Base-by-base conservation (phyloP, 1,284 basidiomycete species). In the Pseudozyma flocculosa region DNA sequence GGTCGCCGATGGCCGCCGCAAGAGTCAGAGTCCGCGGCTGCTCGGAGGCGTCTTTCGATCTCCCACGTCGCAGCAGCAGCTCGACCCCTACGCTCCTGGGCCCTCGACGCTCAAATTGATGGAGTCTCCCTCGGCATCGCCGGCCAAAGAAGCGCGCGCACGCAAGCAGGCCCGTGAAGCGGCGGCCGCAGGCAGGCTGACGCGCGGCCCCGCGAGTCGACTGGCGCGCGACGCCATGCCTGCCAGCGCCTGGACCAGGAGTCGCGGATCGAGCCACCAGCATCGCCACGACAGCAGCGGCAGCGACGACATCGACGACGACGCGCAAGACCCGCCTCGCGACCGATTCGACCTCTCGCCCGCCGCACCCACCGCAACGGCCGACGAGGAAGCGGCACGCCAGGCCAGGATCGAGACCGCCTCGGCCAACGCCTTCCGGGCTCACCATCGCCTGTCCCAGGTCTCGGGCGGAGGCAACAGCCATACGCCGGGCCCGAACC, bases 201-300 rank as follows among this genome's bases (percentile, higher is more conserved):
- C 19, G 3, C 32, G 32, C 8, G 32, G 32, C 32, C 7, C 7
- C 10, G 3, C 32, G 8, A 34, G 32, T 17, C 32, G 32, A 8
- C 32, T 34, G 11, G 32, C 7, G 7, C 9, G 15, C 9, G 22
- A 21, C 9, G 9, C 18, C 4, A 17, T 15, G 5, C 15, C 5
- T 22, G n/a, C 15, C 4, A 24, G 15, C 10, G 41, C 41, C 17
- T 43, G 41, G 41, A 43, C 41, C 7, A 4, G 41, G 3, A 43
- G 41, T 18, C 22, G 41, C 17, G 41, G 23, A 15, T 26, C 41
- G 23, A 29, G 41, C n/a, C 22, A 43, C n/a, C 41, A 43, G 21
- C 23, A 43, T 29, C 22, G 41, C 10, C 41, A 15, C 8, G 41
- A 43, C 26, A 43, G 41, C 41, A 43, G 41, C 26, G 41, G 41